These are phyloP conservation scores for Oemleria cerasiformis DNA, from an alignment of 306 rosid genomes.

Conservation along the genomic window DNA sequence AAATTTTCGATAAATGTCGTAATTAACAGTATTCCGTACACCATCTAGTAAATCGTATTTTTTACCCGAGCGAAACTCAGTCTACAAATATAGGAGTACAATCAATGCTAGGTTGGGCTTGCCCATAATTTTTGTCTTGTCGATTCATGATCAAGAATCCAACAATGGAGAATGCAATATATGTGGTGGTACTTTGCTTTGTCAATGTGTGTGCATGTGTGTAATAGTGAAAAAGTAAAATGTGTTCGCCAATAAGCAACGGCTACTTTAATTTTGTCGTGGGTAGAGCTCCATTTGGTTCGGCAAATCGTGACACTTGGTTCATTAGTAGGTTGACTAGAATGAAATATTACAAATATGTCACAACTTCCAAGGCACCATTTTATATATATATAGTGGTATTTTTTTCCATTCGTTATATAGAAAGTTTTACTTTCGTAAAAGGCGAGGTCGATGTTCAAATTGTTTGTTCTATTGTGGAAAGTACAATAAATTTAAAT, in stretches of 20 bases:
- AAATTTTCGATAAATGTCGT: no score
- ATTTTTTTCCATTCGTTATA: no score
- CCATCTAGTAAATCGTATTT: no score
- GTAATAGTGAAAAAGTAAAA: background rate
- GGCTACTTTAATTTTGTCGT: background rate
- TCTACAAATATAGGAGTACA: no score
- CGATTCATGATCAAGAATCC: background rate
- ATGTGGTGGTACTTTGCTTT: background rate
- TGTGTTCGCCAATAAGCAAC: constrained; percentile 6
- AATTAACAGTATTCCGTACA: no score
- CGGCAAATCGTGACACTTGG: constrained; percentile 15
- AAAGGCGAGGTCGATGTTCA: no score
- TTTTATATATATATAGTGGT: background rate
- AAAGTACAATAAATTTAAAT: no score
- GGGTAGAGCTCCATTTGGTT: background rate
- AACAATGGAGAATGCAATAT: background rate
- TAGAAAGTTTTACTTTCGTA: no score
- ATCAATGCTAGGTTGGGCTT: background rate
- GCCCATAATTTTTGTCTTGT: background rate
- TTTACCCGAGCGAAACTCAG: no score
- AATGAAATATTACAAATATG: background rate
- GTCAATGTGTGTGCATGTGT: background rate
- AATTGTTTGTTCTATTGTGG: no score
- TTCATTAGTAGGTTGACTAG: constrained; percentile 4
- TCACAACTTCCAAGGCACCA: constrained; percentile 21